Percentiles rank a stretch among this genome's conserved stretches.
Evolutionary conservation across 1,139 yeast species (phyloP).

Genomic region (Meyerozyma athensensis): DNA sequence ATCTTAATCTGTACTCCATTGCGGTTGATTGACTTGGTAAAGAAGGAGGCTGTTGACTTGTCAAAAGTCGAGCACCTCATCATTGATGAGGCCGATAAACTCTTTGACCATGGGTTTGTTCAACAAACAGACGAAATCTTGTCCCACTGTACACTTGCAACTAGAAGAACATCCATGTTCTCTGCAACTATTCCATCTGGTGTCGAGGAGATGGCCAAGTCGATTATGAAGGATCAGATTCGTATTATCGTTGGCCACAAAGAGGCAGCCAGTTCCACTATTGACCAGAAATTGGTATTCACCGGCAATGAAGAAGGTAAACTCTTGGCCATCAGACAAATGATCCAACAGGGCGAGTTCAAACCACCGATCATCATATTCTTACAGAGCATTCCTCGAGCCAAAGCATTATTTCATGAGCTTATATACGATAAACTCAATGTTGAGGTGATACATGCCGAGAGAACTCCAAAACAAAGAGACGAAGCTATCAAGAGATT

Average conservation of each 20-base stretch:
- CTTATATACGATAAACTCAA: conserved; percentile 83
- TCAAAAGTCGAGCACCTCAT: conserved; percentile 66
- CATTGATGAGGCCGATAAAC: conserved; percentile 93
- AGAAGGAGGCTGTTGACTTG: conserved; percentile 54
- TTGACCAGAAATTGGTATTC: conserved; percentile 78
- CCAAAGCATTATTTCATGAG: conserved; percentile 92
- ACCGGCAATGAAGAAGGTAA: conserved; percentile 97
- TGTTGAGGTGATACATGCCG: conserved; percentile 96
- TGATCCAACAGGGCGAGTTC: conserved; percentile 79
- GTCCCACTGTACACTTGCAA: conserved; percentile 55
- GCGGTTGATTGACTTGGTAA: conserved; percentile 74
- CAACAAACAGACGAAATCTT: conserved; percentile 88
- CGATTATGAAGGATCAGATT: conserved; percentile 80
- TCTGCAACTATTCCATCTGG: conserved; percentile 95
- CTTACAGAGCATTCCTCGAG: conserved; percentile 87
- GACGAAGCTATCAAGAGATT: conserved; percentile 80
- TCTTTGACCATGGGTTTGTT: conserved; percentile 85
- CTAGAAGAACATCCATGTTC: conserved; percentile 68
- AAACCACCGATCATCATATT: conserved; percentile 92
- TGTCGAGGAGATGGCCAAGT: conserved; percentile 82
- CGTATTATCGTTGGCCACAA: conserved; percentile 89
- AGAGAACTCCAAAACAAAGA: conserved; percentile 85
- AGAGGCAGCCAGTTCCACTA: conserved; percentile 82
- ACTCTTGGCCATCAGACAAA: conserved; percentile 81
- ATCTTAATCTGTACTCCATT: conserved; percentile 84